phyloP scores from a whole-genome alignment of 2,329 filamentous ascomycete species.

The Paraphoma chrysanthemicola region DNA sequence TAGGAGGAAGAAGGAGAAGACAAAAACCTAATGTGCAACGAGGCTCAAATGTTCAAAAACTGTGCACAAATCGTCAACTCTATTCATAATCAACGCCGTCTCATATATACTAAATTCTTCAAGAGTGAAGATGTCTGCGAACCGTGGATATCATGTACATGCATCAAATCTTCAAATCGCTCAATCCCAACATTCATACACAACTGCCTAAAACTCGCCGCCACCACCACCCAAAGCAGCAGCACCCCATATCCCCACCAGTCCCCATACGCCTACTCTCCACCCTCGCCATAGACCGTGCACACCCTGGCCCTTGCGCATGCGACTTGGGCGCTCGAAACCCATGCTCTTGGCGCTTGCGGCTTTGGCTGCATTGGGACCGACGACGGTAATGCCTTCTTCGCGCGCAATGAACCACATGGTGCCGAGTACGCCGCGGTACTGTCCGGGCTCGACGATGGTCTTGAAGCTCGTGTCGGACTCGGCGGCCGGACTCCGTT shows the following conservation, averaged over 20 bases:
- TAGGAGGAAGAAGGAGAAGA: no score
- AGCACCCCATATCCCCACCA: slow-evolving; percentile 77
- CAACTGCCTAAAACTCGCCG: slow-evolving; percentile 40
- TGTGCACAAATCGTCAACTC: no score
- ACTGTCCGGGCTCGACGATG: slow-evolving; percentile 80
- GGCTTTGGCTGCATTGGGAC: slow-evolving; percentile 26
- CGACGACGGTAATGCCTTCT: slow-evolving; percentile 67
- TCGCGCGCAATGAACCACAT: slow-evolving; percentile 87
- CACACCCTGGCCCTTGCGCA: slow-evolving; percentile 69
- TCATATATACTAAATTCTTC: neutral
- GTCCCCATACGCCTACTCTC: slow-evolving; percentile 79
- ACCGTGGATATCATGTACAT: neutral
- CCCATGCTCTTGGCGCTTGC: slow-evolving; percentile 36
- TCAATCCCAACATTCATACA: neutral
- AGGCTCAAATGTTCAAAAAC: no score
- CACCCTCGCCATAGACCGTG: slow-evolving; percentile 75
- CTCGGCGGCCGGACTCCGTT: slow-evolving; percentile 26
- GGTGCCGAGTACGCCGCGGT: slow-evolving; percentile 86
- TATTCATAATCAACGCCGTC: neutral
- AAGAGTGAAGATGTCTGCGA: neutral
- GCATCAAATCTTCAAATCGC: neutral
- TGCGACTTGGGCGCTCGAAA: slow-evolving; percentile 48
- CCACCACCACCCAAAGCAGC: slow-evolving; percentile 60
- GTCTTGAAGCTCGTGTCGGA: slow-evolving; percentile 62
- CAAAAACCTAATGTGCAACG: no score